Evolutionary conservation across 1,284 basidiomycete genomes (phyloP).

Genomic region (Marasmius sp.): DNA sequence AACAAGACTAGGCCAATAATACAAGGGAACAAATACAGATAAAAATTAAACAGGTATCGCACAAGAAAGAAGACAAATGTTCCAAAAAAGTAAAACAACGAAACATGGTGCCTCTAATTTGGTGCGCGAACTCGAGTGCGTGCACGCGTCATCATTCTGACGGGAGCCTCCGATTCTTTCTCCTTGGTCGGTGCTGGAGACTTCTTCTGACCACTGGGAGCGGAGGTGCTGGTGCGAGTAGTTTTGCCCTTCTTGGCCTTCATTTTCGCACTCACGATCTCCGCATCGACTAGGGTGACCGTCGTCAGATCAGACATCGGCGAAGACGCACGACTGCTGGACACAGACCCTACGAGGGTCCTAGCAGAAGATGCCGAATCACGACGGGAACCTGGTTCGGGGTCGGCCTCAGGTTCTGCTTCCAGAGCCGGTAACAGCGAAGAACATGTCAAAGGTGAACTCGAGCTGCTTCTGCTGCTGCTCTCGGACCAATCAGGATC

Average conservation of each 20-base stretch:
- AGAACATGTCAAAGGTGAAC: neutral
- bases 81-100: neutral
- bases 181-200: neutral
- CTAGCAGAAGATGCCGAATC: neutral
- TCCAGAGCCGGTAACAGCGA: neutral
- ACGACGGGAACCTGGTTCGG: neutral
- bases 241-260: neutral
- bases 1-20: neutral
- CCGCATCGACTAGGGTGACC: neutral
- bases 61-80: neutral
- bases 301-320: conserved; percentile 1
- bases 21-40: conserved; percentile 1
- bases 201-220: neutral
- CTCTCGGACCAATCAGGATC: neutral
- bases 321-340: neutral
- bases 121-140: neutral
- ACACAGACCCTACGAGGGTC: neutral
- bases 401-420: neutral
- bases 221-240: too few species aligned
- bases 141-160: conserved; percentile 1
- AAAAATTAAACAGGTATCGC: conserved; percentile 1
- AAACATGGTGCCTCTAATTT: neutral
- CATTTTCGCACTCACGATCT: neutral
- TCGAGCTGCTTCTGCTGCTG: neutral
- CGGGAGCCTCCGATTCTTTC: neutral